phyloP scores from a whole-genome alignment of 208 protist genomes.

The Wallacemonas collosoma region DNA sequence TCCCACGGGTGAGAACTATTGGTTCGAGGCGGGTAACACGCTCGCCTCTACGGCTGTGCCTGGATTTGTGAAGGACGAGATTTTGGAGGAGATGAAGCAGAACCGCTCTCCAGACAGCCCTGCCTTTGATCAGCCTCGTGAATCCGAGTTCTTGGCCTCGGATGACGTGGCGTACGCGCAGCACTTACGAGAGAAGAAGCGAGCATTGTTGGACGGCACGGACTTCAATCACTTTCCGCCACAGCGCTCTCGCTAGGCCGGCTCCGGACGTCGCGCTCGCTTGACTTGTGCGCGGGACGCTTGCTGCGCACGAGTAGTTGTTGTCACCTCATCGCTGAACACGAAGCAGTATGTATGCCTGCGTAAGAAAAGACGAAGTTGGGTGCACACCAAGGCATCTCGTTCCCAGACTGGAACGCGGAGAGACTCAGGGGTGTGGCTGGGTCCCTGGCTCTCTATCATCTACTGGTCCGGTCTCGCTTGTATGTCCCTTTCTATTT shows the following conservation, averaged over 20 bases:
- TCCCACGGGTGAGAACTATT: slow-evolving; percentile 85
- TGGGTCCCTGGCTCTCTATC: too few relatives aligned
- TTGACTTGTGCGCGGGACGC: too few relatives aligned
- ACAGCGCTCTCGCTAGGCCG: neutral
- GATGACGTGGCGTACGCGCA: slow-evolving; percentile 55
- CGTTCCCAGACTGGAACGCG: too few relatives aligned
- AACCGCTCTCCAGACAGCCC: slow-evolving; percentile 50
- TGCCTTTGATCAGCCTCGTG: slow-evolving; percentile 54
- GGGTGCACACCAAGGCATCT: too few relatives aligned
- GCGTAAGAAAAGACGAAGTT: too few relatives aligned
- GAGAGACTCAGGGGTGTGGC: too few relatives aligned
- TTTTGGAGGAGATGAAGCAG: slow-evolving; percentile 72
- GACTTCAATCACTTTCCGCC: slow-evolving; percentile 6
- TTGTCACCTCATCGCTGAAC: too few relatives aligned
- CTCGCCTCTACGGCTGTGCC: slow-evolving; percentile 67
- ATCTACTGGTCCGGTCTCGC: too few relatives aligned
- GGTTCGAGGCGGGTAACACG: slow-evolving; percentile 79
- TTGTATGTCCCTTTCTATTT: too few relatives aligned
- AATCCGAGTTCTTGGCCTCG: slow-evolving; percentile 33
- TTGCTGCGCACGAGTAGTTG: too few relatives aligned
- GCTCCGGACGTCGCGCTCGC: too few relatives aligned
- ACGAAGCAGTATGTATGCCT: too few relatives aligned
- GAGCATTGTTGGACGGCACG: slow-evolving; percentile 28
- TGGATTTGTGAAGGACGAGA: slow-evolving; percentile 72
- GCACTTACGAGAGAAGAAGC: slow-evolving; percentile 56